Conservation (phyloP, 305 asterid species). For the Ilex paraguariensis region DNA sequence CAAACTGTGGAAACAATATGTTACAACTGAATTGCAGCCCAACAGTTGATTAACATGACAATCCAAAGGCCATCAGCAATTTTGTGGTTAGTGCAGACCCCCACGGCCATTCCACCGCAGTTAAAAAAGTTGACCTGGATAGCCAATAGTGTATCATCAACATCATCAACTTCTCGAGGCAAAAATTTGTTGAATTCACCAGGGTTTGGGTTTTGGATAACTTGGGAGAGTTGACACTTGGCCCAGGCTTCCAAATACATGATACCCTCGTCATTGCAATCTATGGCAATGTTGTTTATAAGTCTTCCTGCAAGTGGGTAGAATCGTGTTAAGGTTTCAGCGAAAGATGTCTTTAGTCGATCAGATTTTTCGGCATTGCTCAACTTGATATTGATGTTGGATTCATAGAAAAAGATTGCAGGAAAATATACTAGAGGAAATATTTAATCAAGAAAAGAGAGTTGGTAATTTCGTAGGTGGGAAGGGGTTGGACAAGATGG, state of each 20-base stretch:
- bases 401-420: slow-evolving; percentile 10
- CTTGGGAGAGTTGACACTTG: neutral
- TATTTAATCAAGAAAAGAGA: slow-evolving; percentile 14
- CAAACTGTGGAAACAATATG: neutral
- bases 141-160: neutral
- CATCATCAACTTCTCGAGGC: slow-evolving; percentile 7
- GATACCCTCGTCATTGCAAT: slow-evolving; percentile 15
- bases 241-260: slow-evolving; percentile 4
- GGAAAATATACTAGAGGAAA: slow-evolving; percentile 12
- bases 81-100: slow-evolving; percentile 7
- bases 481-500: slow-evolving; percentile 20
- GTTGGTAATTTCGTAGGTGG: slow-evolving; percentile 4
- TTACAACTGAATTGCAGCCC: slow-evolving; percentile 2
- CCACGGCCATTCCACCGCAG: slow-evolving; percentile 13
- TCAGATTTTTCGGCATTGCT: neutral
- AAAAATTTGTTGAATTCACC: slow-evolving; percentile 8
- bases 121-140: slow-evolving; percentile 8
- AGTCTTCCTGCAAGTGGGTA: slow-evolving; percentile 19
- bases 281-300: neutral
- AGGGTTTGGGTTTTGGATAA: neutral
- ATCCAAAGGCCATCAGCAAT: slow-evolving; percentile 5
- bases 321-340: slow-evolving; percentile 9
- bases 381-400: neutral
- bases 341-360: slow-evolving; percentile 10
- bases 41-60: neutral